These are phyloP conservation scores for Ambrosia artemisiifolia DNA, from an alignment of 129 eudicot genomes.

Conservation along the genomic window DNA sequence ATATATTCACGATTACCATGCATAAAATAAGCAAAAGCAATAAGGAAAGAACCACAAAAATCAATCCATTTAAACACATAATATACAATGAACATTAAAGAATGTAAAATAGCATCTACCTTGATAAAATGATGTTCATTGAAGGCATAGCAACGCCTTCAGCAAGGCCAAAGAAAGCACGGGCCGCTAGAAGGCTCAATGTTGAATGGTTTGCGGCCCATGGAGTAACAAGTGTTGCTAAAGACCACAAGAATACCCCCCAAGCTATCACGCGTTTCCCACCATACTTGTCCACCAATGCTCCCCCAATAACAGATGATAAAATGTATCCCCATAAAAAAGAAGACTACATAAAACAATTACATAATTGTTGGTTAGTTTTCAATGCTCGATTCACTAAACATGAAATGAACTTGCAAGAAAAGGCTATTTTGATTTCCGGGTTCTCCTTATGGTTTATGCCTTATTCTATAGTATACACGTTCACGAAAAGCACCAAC, in stretches of 20 bases:
- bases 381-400: background rate
- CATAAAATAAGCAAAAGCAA: background rate
- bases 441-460: background rate
- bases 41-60: background rate
- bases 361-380: constrained; percentile 4
- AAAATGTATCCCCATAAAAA: constrained; percentile 97
- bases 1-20: background rate
- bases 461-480: no score
- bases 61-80: background rate
- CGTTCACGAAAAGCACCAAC: no score
- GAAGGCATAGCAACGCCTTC: constrained; percentile 96
- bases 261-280: constrained; percentile 80
- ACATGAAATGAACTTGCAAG: constrained; percentile 8
- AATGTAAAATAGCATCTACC: constrained; percentile 40
- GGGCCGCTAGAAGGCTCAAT: constrained; percentile 62
- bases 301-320: constrained; percentile 95
- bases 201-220: constrained; percentile 97
- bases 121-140: constrained; percentile 77
- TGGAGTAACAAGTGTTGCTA: constrained; percentile 90
- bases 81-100: background rate
- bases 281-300: constrained; percentile 90
- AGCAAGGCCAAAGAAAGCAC: constrained; percentile 91
- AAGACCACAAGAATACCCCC: constrained; percentile 94
- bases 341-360: constrained; percentile 59
- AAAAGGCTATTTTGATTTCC: background rate